phyloP scores from a whole-genome alignment of 352 stramenopile species.

The Globisporangium nagaii region DNA sequence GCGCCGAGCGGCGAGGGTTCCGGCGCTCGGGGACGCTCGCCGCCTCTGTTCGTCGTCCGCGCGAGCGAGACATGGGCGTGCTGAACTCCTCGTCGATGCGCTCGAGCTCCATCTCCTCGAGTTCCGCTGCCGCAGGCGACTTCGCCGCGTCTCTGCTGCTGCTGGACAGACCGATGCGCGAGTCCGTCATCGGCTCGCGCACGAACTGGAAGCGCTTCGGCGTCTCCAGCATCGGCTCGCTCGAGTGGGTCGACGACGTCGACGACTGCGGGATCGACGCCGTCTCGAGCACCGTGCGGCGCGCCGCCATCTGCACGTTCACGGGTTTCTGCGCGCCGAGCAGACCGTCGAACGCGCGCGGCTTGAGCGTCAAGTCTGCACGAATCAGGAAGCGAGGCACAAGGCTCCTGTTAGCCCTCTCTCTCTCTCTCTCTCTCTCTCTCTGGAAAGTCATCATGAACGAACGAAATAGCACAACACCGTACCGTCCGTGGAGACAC shows the following conservation, averaged over 20 bases:
- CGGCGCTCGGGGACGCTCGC: conserved; percentile 56
- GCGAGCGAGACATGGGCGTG: conserved; percentile 51
- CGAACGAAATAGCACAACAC: too few species aligned
- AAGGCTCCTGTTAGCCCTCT: too few species aligned
- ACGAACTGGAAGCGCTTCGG: conserved; percentile 78
- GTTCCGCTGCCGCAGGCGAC: conserved; percentile 56
- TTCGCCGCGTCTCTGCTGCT: conserved; percentile 16
- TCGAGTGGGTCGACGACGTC: conserved; percentile 23
- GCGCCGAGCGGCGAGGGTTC: conserved; percentile 64
- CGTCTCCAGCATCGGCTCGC: conserved; percentile 35
- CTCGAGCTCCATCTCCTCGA: conserved; percentile 73
- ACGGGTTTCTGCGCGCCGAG: conserved; percentile 11
- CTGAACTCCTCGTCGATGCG: conserved; percentile 82
- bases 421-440: not conserved
- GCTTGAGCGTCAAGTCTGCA: conserved; percentile 43
- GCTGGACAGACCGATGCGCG: conserved; percentile 28
- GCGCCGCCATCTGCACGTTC: conserved; percentile 20
- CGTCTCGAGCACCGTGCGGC: conserved; percentile 15
- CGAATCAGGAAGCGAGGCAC: too few species aligned
- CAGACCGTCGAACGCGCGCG: conserved; percentile 18
- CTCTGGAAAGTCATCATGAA: too few species aligned
- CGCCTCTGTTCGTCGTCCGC: conserved; percentile 49
- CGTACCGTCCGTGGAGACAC: conserved; percentile 33
- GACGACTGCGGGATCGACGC: conserved; percentile 22
- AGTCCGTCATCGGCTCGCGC: conserved; percentile 57